Conservation (phyloP, 495 filamentous ascomycete species). For the Glonium stellatum region DNA sequence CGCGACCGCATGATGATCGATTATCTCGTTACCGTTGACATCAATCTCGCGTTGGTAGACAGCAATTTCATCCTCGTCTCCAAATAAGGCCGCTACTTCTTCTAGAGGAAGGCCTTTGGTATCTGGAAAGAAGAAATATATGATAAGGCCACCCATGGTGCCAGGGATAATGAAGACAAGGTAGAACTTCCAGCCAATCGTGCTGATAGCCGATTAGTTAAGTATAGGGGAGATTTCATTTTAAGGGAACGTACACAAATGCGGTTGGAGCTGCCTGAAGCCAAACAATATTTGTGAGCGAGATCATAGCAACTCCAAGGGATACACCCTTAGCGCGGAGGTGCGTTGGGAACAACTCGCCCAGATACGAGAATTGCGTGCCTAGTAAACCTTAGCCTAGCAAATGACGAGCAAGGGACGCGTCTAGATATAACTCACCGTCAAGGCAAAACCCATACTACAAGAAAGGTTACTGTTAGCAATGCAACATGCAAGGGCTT, state of each 20-base stretch:
- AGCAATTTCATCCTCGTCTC: slow-evolving; percentile 18
- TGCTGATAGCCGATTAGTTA: background rate
- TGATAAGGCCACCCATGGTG: slow-evolving; percentile 11
- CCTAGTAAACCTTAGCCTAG: background rate
- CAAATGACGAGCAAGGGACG: background rate
- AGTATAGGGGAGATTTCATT: background rate
- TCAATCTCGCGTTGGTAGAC: too few species aligned
- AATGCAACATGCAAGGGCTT: too few species aligned
- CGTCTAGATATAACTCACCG: too few species aligned
- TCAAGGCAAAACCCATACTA: slow-evolving; percentile 26
- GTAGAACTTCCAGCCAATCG: slow-evolving; percentile 27
- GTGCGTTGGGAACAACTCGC: slow-evolving; percentile 29
- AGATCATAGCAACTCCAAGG: slow-evolving; percentile 20
- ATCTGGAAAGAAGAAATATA: slow-evolving; percentile 20
- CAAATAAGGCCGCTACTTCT: slow-evolving; percentile 27
- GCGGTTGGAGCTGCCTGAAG: slow-evolving; percentile 21
- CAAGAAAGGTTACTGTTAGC: too few species aligned
- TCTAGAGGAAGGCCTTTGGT: slow-evolving; percentile 25
- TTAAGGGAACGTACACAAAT: slow-evolving; percentile 5
- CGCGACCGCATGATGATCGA: slow-evolving; percentile 10
- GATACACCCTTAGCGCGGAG: slow-evolving; percentile 29
- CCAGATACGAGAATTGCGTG: slow-evolving; percentile 29
- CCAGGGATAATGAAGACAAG: slow-evolving; percentile 26
- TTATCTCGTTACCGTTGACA: too few species aligned
- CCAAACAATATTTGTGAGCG: slow-evolving; percentile 24